Evolutionary conservation across 202 grass and related monocot species (phyloP), one percentile per base, ranked within the genome.

Genomic region (Carex sylvatica): DNA sequence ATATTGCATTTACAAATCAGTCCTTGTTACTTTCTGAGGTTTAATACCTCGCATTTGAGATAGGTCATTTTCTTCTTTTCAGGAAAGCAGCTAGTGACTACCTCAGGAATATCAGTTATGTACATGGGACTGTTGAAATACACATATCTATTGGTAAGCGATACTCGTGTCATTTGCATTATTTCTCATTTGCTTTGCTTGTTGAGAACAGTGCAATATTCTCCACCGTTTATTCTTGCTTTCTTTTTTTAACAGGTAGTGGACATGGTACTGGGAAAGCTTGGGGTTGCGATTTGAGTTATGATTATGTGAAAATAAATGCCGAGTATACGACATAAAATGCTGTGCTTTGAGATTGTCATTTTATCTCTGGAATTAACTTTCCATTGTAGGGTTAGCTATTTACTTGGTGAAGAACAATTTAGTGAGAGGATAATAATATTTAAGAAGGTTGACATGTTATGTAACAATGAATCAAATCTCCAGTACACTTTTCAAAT

Each of bases 241-340:
- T 61, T 83, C 58, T 82, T 67, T 55, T 61, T 58, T 38, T 83
- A 26, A 74, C 87, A 95, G 92, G 95, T 51, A 88, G 15, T 78
- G 92, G 89, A 51, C 61, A 55, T 69, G 92, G 92, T 84, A 85
- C 61, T 24, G 95, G 92, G 63, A 93, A 90, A 70, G 95, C 95
- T 13, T 95, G 95, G 95, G 95, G 95, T 63, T 98, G 95, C 83
- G 95, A 98, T 87, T 69, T 98, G 75, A 95, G 95, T 81, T 95
- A 98, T 65, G 94, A 95, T 44, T 98, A 98, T 88, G 92, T 98
- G 24, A 93, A 98, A 88, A 98, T 98, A 87, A 98, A 98, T 86
- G 95, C 95, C 1, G 95, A 98, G 69, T 98, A 98, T 85, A 98
- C 95, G 0, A 98, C 95, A 0, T 97, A 80, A 92, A 73, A 36